Evolutionary conservation across 2,329 filamentous ascomycete genomes (phyloP).

Genomic region (Metarhizium rileyi): DNA sequence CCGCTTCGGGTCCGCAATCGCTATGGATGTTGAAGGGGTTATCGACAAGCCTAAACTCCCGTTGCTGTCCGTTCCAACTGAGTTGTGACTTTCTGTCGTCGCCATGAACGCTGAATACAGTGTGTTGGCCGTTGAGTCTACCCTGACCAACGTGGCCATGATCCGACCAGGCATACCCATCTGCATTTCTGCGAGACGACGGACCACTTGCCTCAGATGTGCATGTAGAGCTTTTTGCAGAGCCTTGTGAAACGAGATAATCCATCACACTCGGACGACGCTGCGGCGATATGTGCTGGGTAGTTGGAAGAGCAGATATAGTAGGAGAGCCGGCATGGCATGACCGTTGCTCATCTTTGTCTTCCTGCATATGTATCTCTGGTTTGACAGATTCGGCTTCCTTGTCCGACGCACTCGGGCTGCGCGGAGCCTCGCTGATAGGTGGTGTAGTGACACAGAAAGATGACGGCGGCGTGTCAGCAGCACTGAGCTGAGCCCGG

Average conservation of each 20-base stretch:
- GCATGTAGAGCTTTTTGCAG: slow-evolving; percentile 4
- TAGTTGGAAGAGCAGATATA: slow-evolving; percentile 3
- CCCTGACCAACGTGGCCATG: not conserved
- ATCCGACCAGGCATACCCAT: slow-evolving; percentile 2
- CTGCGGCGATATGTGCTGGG: slow-evolving; percentile 3
- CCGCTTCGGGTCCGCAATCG: not conserved
- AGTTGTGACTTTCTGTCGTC: slow-evolving; percentile 2
- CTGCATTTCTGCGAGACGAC: not conserved
- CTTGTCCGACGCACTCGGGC: not conserved
- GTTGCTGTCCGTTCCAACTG: slow-evolving; percentile 1
- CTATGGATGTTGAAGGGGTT: not conserved
- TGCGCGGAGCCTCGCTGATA: not conserved
- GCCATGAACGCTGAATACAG: not conserved
- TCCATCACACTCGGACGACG: slow-evolving; percentile 12
- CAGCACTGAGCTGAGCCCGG: not conserved
- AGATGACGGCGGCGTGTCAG: slow-evolving; percentile 2
- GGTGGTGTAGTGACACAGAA: slow-evolving; percentile 4
- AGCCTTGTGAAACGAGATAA: slow-evolving; percentile 9
- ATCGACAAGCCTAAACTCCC: not conserved
- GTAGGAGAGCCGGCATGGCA: slow-evolving; percentile 5
- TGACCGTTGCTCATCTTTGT: not conserved
- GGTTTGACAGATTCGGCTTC: not conserved
- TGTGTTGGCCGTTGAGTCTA: not conserved
- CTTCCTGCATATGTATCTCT: not conserved
- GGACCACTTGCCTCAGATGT: slow-evolving; percentile 4